A percentile compares a stretch with the other conserved stretches of the same genome.
Conservation (phyloP, 2,329 filamentous ascomycete species). For the Talaromyces sp. region DNA sequence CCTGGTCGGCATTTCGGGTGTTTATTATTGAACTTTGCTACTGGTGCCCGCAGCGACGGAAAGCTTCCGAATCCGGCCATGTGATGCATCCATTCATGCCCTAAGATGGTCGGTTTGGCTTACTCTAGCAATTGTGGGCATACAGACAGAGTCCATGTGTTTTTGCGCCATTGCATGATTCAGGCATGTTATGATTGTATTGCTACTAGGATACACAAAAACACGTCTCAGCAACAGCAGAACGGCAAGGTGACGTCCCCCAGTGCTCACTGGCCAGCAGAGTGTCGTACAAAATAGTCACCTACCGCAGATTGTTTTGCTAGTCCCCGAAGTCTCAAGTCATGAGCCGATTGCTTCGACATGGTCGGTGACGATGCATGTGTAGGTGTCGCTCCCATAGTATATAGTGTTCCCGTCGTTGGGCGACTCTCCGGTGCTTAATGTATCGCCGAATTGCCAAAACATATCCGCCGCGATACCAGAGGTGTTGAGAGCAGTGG, state of each 20-base stretch:
- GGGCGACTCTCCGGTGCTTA: constrained; percentile 23
- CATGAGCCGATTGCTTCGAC: constrained; percentile 11
- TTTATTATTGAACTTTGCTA: not conserved
- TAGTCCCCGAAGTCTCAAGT: not conserved
- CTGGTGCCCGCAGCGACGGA: not conserved
- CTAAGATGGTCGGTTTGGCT: not conserved
- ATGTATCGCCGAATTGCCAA: constrained; percentile 33
- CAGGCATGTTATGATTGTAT: not conserved
- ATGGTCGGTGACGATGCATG: constrained; percentile 29
- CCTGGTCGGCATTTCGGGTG: not conserved
- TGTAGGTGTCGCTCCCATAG: constrained; percentile 24
- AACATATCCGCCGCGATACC: constrained; percentile 33
- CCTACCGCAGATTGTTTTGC: not conserved
- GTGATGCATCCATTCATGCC: not conserved
- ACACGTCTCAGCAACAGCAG: not conserved
- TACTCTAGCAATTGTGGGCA: not conserved
- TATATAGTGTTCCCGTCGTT: constrained; percentile 30
- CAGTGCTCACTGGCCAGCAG: not conserved
- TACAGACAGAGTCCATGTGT: not conserved
- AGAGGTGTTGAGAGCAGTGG: constrained; percentile 26
- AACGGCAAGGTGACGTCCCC: not conserved
- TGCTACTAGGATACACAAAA: not conserved
- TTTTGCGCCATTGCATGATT: not conserved
- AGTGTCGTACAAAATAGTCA: not conserved
- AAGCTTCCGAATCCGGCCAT: not conserved